Conservation (phyloP, 2,329 filamentous ascomycete genomes). For the Zopfia rhizophila region DNA sequence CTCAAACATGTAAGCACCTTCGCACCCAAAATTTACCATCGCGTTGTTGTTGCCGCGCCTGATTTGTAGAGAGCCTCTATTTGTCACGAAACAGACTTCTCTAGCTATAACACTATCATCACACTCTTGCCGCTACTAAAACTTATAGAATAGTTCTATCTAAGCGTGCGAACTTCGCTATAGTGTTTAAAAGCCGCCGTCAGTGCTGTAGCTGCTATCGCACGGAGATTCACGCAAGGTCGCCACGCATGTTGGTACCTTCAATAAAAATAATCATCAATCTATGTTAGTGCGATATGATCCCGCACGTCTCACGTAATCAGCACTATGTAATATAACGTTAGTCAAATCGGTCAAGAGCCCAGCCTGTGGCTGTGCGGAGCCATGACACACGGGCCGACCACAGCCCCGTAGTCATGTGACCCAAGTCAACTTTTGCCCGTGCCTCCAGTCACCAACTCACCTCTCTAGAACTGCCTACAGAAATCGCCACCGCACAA, state of each 20-base stretch:
- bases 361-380: constrained; percentile 5
- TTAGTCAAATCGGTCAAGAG: constrained; percentile 1
- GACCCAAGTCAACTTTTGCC: background rate
- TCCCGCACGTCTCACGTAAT: constrained; percentile 1
- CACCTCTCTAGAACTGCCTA: no score
- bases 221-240: constrained; percentile 5
- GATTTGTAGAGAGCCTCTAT: background rate
- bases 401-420: constrained; percentile 2
- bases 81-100: constrained; percentile 3
- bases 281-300: constrained; percentile 1
- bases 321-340: constrained; percentile 4
- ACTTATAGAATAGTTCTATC: constrained; percentile 1
- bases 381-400: constrained; percentile 3
- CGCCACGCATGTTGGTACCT: constrained; percentile 1
- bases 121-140: constrained; percentile 4
- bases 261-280: constrained; percentile 2
- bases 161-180: constrained; percentile 1
- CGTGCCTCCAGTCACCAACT: background rate
- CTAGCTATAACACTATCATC: constrained; percentile 2
- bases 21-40: constrained; percentile 3
- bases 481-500: no score
- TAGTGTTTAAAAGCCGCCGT: constrained; percentile 1
- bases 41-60: background rate
- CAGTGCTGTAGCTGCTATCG: constrained; percentile 3
- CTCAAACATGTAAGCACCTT: background rate